Evolutionary conservation across 139 green algal species (phyloP).

Genomic region (Tetradesmus obliquus): DNA sequence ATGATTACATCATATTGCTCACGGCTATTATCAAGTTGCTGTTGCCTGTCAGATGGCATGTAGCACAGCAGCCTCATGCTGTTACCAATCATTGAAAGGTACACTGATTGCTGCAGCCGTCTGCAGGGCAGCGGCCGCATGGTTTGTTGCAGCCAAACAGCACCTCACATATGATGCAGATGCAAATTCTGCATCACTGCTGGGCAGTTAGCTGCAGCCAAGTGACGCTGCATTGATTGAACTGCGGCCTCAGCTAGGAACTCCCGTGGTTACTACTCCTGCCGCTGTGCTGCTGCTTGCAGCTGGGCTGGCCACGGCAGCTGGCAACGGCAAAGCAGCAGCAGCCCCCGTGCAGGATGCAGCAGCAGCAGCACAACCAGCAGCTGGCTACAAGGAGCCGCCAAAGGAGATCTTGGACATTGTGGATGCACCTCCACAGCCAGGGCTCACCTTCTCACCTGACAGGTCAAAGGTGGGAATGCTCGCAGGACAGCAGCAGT

Average conservation of each 20-base stretch:
- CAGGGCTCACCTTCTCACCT: slow-evolving; percentile 92
- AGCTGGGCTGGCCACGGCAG: slow-evolving; percentile 12
- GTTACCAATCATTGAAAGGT: too few species aligned
- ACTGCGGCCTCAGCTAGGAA: too few species aligned
- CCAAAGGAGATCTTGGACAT: slow-evolving; percentile 90
- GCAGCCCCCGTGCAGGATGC: neutral
- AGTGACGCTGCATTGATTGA: too few species aligned
- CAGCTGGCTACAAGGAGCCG: slow-evolving; percentile 83
- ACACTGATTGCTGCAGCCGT: too few species aligned
- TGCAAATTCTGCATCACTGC: too few species aligned
- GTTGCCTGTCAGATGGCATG: neutral
- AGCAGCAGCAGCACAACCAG: slow-evolving; percentile 2
- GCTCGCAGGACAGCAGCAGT: slow-evolving; percentile 1
- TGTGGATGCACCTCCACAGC: slow-evolving; percentile 86
- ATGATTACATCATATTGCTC: neutral
- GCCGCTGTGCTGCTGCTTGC: neutral
- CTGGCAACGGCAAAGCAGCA: neutral
- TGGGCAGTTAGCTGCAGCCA: too few species aligned
- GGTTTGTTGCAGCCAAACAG: too few species aligned
- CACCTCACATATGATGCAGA: too few species aligned
- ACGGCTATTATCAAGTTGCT: neutral
- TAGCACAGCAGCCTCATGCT: too few species aligned
- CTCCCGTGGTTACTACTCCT: too few species aligned
- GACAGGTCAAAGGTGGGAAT: slow-evolving; percentile 59
- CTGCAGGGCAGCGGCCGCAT: too few species aligned